phyloP scores from a whole-genome alignment of 257 asterid species.

The Nicotiana attenuata region DNA sequence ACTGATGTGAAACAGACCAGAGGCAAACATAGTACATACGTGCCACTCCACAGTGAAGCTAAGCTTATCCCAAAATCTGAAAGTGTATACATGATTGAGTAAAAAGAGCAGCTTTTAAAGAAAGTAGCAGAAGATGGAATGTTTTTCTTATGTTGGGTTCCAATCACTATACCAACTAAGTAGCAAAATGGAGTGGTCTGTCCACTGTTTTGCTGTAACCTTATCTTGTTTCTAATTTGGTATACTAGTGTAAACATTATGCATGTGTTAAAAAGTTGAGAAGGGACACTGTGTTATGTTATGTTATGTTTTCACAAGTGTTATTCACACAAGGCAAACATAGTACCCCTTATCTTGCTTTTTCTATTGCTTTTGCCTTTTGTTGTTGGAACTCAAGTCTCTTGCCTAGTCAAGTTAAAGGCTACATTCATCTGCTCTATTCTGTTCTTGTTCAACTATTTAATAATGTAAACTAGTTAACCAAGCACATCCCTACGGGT shows the following conservation, averaged over 20 bases:
- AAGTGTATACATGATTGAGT: not conserved
- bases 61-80: not conserved
- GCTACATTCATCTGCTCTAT: not conserved
- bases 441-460: not conserved
- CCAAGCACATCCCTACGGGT: not conserved
- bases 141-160: not conserved
- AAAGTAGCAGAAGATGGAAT: not conserved
- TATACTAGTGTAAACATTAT: not conserved
- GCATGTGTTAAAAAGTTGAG: not conserved
- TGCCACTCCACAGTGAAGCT: not conserved
- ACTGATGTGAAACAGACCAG: constrained; percentile 3
- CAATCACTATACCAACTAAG: not conserved
- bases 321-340: not conserved
- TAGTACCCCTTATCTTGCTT: not conserved
- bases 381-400: not conserved
- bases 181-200: not conserved
- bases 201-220: not conserved
- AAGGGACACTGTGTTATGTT: not conserved
- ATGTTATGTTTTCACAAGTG: not conserved
- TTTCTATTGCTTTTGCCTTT: not conserved
- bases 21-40: constrained; percentile 1
- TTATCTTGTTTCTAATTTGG: not conserved
- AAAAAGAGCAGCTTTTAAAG: not conserved
- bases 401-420: not conserved
- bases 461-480: not conserved